A percentile compares a stretch with the other conserved stretches of the same genome.
Evolutionary conservation across 2,329 filamentous ascomycete genomes (phyloP).

Genomic region (Alternaria angustiovoidea): DNA sequence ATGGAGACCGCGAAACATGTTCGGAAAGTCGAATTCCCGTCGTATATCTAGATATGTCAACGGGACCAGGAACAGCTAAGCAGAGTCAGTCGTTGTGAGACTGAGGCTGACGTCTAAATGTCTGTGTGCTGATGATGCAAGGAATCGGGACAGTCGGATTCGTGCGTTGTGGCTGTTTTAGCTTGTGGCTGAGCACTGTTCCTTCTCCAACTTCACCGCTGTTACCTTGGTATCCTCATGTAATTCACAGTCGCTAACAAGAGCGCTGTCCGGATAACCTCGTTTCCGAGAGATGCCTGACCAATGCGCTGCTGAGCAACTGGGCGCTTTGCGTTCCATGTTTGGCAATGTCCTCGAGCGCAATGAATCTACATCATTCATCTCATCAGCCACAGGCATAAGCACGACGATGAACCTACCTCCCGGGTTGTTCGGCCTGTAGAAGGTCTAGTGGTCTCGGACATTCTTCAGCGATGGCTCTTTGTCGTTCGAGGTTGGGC

Average conservation of each 20-base stretch:
- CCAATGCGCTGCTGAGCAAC: neutral
- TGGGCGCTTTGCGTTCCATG: neutral
- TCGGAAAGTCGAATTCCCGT: conserved; percentile 32
- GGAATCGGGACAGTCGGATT: conserved; percentile 7
- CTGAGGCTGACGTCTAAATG: conserved; percentile 24
- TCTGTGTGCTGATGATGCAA: conserved; percentile 4
- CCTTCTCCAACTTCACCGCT: conserved; percentile 23
- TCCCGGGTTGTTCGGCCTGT: neutral
- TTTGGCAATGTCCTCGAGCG: conserved; percentile 4
- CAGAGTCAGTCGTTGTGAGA: conserved; percentile 11
- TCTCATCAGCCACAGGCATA: conserved; percentile 8
- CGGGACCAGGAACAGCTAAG: conserved; percentile 21
- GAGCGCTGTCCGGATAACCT: neutral
- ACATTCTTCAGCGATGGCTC: neutral
- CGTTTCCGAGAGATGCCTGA: neutral
- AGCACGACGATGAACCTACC: neutral
- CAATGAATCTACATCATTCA: neutral
- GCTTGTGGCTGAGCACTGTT: conserved; percentile 20
- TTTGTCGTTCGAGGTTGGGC: too few species aligned
- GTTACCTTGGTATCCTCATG: conserved; percentile 2
- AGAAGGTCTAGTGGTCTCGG: neutral
- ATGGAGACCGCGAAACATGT: conserved; percentile 16
- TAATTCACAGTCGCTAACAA: neutral
- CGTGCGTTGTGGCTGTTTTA: conserved; percentile 21
- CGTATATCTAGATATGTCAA: conserved; percentile 16